Base-by-base conservation (phyloP, 768 basidiomycete species). In the Tylopilus plumbeoviolaceoides region DNA sequence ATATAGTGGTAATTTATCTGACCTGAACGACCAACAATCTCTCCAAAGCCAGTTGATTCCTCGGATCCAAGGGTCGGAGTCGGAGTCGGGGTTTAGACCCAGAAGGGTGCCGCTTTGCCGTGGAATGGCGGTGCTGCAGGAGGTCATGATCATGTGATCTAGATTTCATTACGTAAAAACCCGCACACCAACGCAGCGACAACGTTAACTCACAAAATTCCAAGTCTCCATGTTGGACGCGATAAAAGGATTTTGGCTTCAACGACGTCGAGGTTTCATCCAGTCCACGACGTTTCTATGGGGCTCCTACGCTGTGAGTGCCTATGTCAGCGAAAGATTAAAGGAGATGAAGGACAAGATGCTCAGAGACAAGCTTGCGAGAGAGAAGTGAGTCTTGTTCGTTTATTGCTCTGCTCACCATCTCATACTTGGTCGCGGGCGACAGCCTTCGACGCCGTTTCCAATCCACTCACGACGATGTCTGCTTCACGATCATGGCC, bases 391-490 rank as follows among this genome's bases (percentile, higher is more conserved):
- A 49, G 60, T 53, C 47, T 44, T 43, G 28, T 50, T 47, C 36
- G 27, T 39, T 44, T 21, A 47, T 23, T 27, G 31, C 14, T 20
- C 7, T 21, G 28, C 18, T 40, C 31, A 38, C 47, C 23, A 14
- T 33, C 63, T 52, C 35, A 57, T 30, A 4, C 36, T 57, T 30
- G 7, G 44, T 44, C 15, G 10, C 21, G 43, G 27, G 17, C 17
- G 38, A 25, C 48, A 93, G 91, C 59, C 70, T 94, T 25, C 78
- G 81, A 47, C 75, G 82, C 43, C 76, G 92, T 33, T 95, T 91
- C 66, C 74, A 78, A 31, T 83, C 88, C 56, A 90, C 84, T 23
- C 85, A 88, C 58, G 82, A 89, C 54, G 86, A 93, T 62, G 76
- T 81, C 21, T 81, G 8, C 27, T n/a, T n/a, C n/a, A n/a, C n/a